A percentile compares a stretch with the other conserved stretches of the same genome.
Evolutionary conservation across 371 early-diverging fungal species (phyloP).

Genomic region (Circinella umbellata): DNA sequence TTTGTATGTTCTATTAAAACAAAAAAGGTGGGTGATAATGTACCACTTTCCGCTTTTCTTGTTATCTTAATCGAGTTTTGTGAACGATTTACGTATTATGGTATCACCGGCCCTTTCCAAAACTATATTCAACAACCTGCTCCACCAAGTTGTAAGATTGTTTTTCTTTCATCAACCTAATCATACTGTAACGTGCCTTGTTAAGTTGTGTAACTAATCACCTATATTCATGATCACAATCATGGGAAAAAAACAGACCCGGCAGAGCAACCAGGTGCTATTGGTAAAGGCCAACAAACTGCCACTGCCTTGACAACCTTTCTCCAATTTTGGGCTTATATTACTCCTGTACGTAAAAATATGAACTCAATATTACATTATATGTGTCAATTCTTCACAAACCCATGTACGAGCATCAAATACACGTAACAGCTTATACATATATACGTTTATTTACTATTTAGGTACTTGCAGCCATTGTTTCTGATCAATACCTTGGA

Average conservation of each 20-base stretch:
- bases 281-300: constrained; percentile 48
- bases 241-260: constrained; percentile 30
- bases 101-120: constrained; percentile 65
- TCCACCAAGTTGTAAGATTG: constrained; percentile 39
- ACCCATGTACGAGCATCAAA: too few relatives aligned
- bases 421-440: not conserved
- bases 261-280: constrained; percentile 50
- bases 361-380: too few relatives aligned
- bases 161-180: not conserved
- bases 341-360: constrained; percentile 53
- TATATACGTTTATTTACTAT: not conserved
- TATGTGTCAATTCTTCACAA: too few relatives aligned
- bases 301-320: constrained; percentile 77
- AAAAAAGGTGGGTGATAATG: constrained; percentile 30
- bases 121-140: constrained; percentile 65
- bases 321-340: constrained; percentile 82
- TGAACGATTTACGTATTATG: constrained; percentile 81
- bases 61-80: constrained; percentile 77
- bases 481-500: constrained; percentile 86
- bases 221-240: constrained; percentile 9
- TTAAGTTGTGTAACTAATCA: not conserved
- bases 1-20: too few relatives aligned
- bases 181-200: not conserved
- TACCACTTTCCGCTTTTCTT: constrained; percentile 62
- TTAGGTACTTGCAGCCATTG: constrained; percentile 75